Percentiles rank a stretch among this genome's conserved stretches.
Conservation (phyloP, 148 eudicot genomes). For the Vaccinium darrowii region DNA sequence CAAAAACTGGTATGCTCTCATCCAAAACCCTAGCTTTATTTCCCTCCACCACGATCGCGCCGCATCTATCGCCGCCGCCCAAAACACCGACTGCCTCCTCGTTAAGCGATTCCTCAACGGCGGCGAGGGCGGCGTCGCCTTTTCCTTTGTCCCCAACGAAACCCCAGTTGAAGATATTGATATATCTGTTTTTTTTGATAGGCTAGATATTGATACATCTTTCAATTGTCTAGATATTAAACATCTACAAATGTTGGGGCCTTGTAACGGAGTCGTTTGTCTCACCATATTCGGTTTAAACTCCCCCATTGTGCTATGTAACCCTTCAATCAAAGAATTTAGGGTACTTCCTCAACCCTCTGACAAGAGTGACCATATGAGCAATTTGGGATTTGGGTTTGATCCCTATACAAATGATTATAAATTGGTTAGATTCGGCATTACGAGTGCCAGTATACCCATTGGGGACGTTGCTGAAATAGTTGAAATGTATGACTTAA, state of each 20-base stretch:
- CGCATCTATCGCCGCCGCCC: neutral
- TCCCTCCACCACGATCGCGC: neutral
- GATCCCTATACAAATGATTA: neutral
- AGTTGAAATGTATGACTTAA: neutral
- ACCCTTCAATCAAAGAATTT: neutral
- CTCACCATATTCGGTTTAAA: neutral
- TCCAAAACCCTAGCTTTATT: neutral
- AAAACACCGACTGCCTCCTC: neutral
- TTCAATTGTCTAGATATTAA: neutral
- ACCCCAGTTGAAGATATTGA: neutral
- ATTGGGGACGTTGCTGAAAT: neutral
- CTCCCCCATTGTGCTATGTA: neutral
- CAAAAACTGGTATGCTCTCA: neutral
- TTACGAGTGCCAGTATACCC: neutral
- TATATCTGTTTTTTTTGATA: neutral
- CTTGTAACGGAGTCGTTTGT: neutral
- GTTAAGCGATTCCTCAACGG: neutral
- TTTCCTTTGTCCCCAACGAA: neutral
- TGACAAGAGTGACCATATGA: neutral
- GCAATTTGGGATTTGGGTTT: neutral
- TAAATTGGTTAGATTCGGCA: neutral
- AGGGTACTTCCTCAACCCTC: neutral
- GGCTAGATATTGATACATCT: neutral
- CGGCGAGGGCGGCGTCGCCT: neutral
- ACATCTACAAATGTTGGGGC: neutral